These are phyloP conservation scores for Lasiosphaeria miniovina DNA, from an alignment of 495 filamentous ascomycete species.

Conservation along the genomic window DNA sequence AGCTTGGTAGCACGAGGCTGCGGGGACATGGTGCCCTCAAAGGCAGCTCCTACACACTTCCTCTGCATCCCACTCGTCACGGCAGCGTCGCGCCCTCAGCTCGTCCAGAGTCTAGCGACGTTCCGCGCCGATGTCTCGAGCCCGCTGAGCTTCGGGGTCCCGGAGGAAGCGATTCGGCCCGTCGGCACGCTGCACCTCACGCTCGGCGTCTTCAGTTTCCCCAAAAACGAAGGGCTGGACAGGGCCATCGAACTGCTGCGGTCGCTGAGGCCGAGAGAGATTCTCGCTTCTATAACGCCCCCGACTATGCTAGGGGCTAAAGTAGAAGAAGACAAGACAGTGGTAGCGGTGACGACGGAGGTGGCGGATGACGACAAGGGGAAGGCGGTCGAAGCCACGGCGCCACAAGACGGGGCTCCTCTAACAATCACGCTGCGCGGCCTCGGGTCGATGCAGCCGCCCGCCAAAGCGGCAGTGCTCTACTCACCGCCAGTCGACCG, in stretches of 20 bases:
- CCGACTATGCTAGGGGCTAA: background rate
- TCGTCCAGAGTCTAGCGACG: conserved; percentile 54
- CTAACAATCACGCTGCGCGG: conserved; percentile 45
- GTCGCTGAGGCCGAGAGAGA: conserved; percentile 47
- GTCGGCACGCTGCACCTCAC: conserved; percentile 82
- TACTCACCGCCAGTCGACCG: conserved; percentile 53
- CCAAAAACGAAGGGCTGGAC: conserved; percentile 52
- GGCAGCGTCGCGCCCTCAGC: conserved; percentile 55
- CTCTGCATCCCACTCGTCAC: conserved; percentile 80
- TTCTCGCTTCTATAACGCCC: conserved; percentile 38
- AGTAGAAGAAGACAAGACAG: conserved; percentile 4
- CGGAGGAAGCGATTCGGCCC: conserved; percentile 67
- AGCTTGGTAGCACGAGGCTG: background rate
- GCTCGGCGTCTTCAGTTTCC: conserved; percentile 80
- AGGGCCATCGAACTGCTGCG: conserved; percentile 56
- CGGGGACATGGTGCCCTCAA: conserved; percentile 9
- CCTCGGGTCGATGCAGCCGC: conserved; percentile 46
- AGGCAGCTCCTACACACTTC: conserved; percentile 70
- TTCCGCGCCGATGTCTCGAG: conserved; percentile 58
- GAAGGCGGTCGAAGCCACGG: background rate
- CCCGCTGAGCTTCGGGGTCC: conserved; percentile 36
- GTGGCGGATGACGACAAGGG: conserved; percentile 1
- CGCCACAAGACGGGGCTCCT: background rate
- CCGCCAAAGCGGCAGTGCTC: conserved; percentile 37
- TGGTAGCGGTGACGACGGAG: background rate